Evolutionary conservation across 371 early-diverging fungal genomes (phyloP).

Genomic region (Mortierella polycephala): DNA sequence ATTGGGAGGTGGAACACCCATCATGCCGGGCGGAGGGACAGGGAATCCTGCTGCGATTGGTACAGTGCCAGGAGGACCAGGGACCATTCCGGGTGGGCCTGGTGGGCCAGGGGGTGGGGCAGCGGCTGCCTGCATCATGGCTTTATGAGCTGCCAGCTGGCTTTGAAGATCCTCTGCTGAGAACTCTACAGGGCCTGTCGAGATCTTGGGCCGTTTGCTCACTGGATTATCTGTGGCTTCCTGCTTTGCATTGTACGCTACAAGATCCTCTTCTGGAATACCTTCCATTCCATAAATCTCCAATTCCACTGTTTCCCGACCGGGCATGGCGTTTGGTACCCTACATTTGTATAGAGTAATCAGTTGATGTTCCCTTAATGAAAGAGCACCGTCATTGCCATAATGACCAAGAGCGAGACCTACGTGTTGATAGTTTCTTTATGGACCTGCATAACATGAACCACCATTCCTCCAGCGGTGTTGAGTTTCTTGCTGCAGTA

Average conservation of each 20-base stretch:
- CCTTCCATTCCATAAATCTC: constrained; percentile 97
- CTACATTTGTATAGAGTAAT: constrained; percentile 50
- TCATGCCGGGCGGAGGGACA: constrained; percentile 19
- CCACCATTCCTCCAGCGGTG: constrained; percentile 92
- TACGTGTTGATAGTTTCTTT: constrained; percentile 86
- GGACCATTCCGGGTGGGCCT: constrained; percentile 6
- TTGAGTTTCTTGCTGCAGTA: constrained; percentile 87
- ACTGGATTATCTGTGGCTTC: constrained; percentile 27
- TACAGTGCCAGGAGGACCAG: constrained; percentile 6
- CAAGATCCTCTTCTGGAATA: constrained; percentile 86
- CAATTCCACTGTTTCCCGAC: constrained; percentile 85
- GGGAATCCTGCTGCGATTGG: constrained; percentile 15
- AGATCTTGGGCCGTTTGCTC: constrained; percentile 42
- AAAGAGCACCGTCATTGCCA: constrained; percentile 1
- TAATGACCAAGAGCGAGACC: constrained; percentile 16
- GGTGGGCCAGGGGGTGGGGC: constrained; percentile 11
- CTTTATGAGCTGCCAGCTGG: constrained; percentile 43
- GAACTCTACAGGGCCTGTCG: constrained; percentile 21
- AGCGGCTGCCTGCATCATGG: constrained; percentile 41
- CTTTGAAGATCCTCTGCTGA: constrained; percentile 51
- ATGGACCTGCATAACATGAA: constrained; percentile 94
- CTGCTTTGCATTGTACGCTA: constrained; percentile 57
- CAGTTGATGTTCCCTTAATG: constrained; percentile 1
- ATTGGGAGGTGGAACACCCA: constrained; percentile 23
- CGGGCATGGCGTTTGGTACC: constrained; percentile 89